phyloP scores from a whole-genome alignment of 371 early-diverging fungal species.

The Circinella minor region DNA sequence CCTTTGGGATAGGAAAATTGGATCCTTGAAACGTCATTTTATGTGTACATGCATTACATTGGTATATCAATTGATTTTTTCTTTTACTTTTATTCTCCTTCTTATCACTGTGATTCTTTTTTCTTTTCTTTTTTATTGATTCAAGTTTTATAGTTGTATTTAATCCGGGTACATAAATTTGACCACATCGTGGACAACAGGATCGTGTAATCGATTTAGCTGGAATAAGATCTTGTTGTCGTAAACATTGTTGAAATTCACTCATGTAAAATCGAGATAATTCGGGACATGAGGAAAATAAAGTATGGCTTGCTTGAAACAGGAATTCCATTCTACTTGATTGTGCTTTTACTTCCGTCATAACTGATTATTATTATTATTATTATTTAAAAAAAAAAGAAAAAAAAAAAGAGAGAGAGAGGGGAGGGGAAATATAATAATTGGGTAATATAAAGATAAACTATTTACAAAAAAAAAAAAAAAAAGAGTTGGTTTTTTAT shows the following conservation, averaged over 20 bases:
- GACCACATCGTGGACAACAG: conserved; percentile 42
- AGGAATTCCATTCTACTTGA: conserved; percentile 35
- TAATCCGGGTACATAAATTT: conserved; percentile 38
- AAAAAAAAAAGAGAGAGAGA: neutral
- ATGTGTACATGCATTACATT: conserved; percentile 33
- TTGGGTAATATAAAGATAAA: neutral
- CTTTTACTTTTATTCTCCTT: conserved; percentile 5
- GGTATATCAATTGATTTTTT: conserved; percentile 23
- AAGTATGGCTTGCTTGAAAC: conserved; percentile 34
- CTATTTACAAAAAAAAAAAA: neutral
- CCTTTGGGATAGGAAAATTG: conserved; percentile 19
- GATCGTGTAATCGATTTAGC: conserved; percentile 27
- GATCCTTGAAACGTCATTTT: conserved; percentile 29
- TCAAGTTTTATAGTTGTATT: conserved; percentile 22
- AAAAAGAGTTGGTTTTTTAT: neutral
- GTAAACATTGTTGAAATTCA: conserved; percentile 39
- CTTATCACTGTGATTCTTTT: neutral
- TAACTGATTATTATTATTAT: neutral
- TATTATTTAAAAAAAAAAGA: neutral
- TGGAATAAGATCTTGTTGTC: conserved; percentile 30
- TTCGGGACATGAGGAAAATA: conserved; percentile 30
- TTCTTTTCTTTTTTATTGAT: conserved; percentile 6
- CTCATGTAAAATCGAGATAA: conserved; percentile 50
- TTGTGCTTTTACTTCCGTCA: conserved; percentile 31
- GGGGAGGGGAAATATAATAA: neutral